Evolutionary conservation across 2,329 filamentous ascomycete genomes (phyloP).

Genomic region (Aspergillus sp.): DNA sequence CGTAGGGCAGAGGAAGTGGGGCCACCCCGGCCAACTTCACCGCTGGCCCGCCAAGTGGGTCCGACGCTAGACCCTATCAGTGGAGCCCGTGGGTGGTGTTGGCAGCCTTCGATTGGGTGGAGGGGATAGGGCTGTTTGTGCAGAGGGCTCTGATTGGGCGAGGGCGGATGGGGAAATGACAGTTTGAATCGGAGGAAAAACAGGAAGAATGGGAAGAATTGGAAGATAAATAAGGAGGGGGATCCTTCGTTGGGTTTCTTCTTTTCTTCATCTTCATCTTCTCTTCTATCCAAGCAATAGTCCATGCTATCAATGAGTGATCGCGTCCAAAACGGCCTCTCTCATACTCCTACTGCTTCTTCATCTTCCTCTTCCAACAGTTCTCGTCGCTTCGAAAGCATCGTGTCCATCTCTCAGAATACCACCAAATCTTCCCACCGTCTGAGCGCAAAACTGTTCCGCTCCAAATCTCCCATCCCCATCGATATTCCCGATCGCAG

Average conservation of each 20-base stretch:
- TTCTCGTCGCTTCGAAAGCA: not conserved
- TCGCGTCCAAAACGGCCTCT: slow-evolving; percentile 8
- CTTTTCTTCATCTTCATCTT: not conserved
- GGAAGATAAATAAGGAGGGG: slow-evolving; percentile 1
- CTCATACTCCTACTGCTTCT: slow-evolving; percentile 14
- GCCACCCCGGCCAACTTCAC: too few relatives aligned
- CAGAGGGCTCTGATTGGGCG: not conserved
- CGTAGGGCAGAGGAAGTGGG: too few relatives aligned
- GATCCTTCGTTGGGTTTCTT: not conserved
- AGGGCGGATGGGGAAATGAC: not conserved
- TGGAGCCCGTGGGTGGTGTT: not conserved
- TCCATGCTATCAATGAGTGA: too few relatives aligned
- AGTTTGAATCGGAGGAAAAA: slow-evolving; percentile 1
- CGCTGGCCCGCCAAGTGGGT: too few relatives aligned
- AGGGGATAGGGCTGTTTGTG: not conserved
- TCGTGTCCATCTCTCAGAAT: not conserved
- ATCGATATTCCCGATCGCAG: slow-evolving; percentile 11
- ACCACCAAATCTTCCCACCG: slow-evolving; percentile 2
- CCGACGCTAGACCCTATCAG: too few relatives aligned
- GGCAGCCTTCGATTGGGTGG: not conserved
- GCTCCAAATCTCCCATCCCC: slow-evolving; percentile 17
- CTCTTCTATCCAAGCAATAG: slow-evolving; percentile 1
- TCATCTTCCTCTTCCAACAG: slow-evolving; percentile 13
- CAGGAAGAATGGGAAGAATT: too few relatives aligned
- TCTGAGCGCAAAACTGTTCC: slow-evolving; percentile 8